Base-by-base conservation (phyloP, 192 early-diverging fungal genomes). In the Linnemannia exigua region DNA sequence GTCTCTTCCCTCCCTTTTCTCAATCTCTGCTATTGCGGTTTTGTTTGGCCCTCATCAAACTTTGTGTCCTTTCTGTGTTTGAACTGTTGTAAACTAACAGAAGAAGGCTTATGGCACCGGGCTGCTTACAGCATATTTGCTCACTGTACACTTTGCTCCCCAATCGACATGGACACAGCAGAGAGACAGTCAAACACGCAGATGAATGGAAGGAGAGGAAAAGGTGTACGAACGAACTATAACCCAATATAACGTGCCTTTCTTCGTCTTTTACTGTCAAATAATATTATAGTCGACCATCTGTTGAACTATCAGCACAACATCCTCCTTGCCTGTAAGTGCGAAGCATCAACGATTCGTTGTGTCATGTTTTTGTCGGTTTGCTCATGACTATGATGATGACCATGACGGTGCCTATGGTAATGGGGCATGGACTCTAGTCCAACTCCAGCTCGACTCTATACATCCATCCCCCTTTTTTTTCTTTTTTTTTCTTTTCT, bases 291-390 rank as follows among this genome's bases (percentile, higher is more conserved):
- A 80, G 79, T 80, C n/a, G 3, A 46, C 1, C 73, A 80, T 36
- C 47, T 80, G 15, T 19, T 80, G 48, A 52, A 74, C 11, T 58
- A 69, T 12, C 66, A 74, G 66, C 63, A 44, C 33, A 58, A 52
- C 17, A 28, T 41, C 22, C 19, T 80, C 50, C 79, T 44, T 31
- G 79, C 79, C 46, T 63, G 79, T 80, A 74, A 74, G 79, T 80
- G 14, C n/a, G n/a, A n/a, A n/a, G n/a, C 17, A 50, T 54, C n/a
- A 63, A 28, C 15, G 48, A 50, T 17, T 17, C 48, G 15, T 50
- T 17, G n/a, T 9, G 41, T 63, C 58, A 63, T 63, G 8, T 17
- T 50, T 50, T 17, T 14, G 48, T 50, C 9, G n/a, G n/a, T n/a
- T 25, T 25, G 16, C 25, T 25, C 5, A 54, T 25, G 52, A 33